These are phyloP conservation scores for Alternaria rosae DNA, from an alignment of 2,329 filamentous ascomycete genomes.

Conservation along the genomic window DNA sequence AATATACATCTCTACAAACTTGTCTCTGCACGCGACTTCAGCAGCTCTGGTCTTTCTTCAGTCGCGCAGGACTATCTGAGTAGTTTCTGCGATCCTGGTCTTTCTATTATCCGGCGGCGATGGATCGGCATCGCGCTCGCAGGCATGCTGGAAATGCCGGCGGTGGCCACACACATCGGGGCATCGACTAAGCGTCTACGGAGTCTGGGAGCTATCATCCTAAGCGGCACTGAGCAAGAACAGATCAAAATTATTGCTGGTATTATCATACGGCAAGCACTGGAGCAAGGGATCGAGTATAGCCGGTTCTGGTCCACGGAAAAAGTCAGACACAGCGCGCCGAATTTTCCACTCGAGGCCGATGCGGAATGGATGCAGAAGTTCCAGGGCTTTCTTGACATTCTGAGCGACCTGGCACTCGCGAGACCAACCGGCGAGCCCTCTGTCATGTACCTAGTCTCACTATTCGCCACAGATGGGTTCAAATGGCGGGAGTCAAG, in stretches of 20 bases:
- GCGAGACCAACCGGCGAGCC: conserved; percentile 17
- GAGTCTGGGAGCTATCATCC: conserved; percentile 35
- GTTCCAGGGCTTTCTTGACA: conserved; percentile 41
- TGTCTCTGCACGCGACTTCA: conserved; percentile 18
- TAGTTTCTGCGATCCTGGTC: conserved; percentile 34
- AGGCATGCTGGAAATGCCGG: conserved; percentile 30
- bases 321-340: conserved; percentile 28
- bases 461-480: conserved; percentile 29
- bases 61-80: conserved; percentile 34
- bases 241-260: conserved; percentile 44
- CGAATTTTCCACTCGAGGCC: conserved; percentile 30
- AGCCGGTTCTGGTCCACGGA: conserved; percentile 38
- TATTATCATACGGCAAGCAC: conserved; percentile 36
- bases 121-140: conserved; percentile 44
- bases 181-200: conserved; percentile 15
- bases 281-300: conserved; percentile 31
- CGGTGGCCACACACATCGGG: conserved; percentile 26
- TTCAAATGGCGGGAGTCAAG: conserved; percentile 29
- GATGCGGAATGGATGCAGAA: conserved; percentile 33
- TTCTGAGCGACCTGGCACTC: conserved; percentile 24
- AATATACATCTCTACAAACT: conserved; percentile 26
- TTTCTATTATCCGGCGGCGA: conserved; percentile 31
- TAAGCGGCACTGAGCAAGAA: conserved; percentile 31
- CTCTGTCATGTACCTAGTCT: conserved; percentile 31
- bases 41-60: conserved; percentile 13